Base-by-base conservation (phyloP, 2,329 filamentous ascomycete species). In the Orbilia javanica region DNA sequence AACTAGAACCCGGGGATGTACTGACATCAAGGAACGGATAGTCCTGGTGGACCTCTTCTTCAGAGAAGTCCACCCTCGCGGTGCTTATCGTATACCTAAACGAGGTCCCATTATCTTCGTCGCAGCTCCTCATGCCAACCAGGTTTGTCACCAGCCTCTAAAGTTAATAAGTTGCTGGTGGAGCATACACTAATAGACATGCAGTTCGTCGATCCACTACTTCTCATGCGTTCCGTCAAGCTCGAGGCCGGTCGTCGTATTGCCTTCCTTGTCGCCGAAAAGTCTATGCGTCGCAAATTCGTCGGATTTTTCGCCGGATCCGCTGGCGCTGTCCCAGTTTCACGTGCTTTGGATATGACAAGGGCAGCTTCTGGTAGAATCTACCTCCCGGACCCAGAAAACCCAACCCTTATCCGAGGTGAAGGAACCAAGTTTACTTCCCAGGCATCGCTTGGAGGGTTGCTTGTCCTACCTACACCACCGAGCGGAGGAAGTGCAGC, bases 1-100 rank as follows among this genome's bases (percentile, higher is more conserved):
- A 34, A 25, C 13, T 13, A 46, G 31, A 11, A n/a, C 39, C 39
- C 42, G 18, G 36, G 18, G 25, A 18, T 34, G 50, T 62, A 25
- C 73, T 78, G 50, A 78, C 57, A 29, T 63, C 1, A 29, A 34
- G 50, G n/a, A 20, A 39, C 18, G 31, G 10, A 67, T 70, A 82
- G 81, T 98, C 80, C 87, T 98, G 65, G 90, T 96, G 80, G 96
- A 99, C 85, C 90, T 97, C 81, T 99, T 99, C 89, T 99, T 99
- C 87, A 91, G 96, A 81, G 96, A 99, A 85, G 93, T 99, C 15
- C 94, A 98, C 83, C 96, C 96, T 11, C 89, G 96, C 80, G 94
- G 94, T 81, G 93, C 94, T 79, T 99, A 96, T 94, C 95, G 94
- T 84, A 92, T 99, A 52, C 96, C 96, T 52, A 90, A 92, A 82